Evolutionary conservation across 371 early-diverging fungal species (phyloP).

Genomic region (Zopfochytrium polystomum): DNA sequence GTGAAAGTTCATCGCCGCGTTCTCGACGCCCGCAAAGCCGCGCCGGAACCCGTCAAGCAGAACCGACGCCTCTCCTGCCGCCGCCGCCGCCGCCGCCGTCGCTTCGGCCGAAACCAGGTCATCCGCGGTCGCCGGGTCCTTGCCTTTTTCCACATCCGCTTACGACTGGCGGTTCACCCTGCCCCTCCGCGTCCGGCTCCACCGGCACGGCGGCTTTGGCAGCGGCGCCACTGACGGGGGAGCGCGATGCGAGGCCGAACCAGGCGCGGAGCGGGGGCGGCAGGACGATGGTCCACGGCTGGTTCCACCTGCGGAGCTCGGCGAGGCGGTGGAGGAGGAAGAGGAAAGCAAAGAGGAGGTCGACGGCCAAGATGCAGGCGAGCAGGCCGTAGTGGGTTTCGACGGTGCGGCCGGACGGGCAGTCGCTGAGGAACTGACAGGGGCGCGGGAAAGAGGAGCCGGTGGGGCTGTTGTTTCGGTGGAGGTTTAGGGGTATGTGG

Average conservation of each 20-base stretch:
- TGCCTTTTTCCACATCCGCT: not conserved
- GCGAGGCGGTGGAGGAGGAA: conserved; percentile 19
- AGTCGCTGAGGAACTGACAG: conserved; percentile 24
- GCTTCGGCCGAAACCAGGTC: no score
- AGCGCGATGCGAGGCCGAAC: conserved; percentile 6
- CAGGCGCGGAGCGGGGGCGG: not conserved
- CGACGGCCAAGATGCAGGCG: conserved; percentile 19
- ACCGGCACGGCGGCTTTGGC: conserved; percentile 1
- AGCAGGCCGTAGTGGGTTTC: conserved; percentile 19
- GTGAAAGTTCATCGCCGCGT: conserved; percentile 22
- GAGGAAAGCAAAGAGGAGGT: conserved; percentile 17
- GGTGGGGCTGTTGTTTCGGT: conserved; percentile 18
- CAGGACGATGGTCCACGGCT: not conserved
- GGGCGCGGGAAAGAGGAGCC: conserved; percentile 21
- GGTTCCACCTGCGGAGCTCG: conserved; percentile 9
- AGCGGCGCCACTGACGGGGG: conserved; percentile 1
- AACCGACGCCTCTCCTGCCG: no score
- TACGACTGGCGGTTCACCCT: not conserved
- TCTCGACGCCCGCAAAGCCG: conserved; percentile 12
- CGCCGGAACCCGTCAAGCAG: no score
- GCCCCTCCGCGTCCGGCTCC: conserved; percentile 1
- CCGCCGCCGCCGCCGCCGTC: no score
- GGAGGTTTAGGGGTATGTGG: no score
- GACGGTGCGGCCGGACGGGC: conserved; percentile 20
- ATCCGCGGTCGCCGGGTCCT: conserved; percentile 3